These are phyloP conservation scores for Fusarium ramigenum DNA, from an alignment of 2,329 filamentous ascomycete species.

Conservation along the genomic window DNA sequence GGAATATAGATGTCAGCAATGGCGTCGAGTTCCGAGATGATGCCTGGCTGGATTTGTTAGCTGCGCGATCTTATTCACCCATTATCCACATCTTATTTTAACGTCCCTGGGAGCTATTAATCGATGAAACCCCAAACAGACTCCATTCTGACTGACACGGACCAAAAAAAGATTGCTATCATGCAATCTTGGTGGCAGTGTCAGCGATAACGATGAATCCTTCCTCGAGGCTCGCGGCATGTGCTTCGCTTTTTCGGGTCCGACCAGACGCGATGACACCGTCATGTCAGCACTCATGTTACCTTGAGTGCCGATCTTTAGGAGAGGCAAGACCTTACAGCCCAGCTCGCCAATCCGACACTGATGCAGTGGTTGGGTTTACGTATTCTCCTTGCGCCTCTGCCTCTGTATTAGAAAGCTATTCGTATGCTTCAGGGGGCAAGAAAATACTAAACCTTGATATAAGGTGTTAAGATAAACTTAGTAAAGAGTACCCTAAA, in stretches of 20 bases:
- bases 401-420: conserved; percentile 62
- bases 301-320: conserved; percentile 33
- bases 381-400: conserved; percentile 26
- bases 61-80: not conserved
- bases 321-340: conserved; percentile 28
- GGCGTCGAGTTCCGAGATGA: not conserved
- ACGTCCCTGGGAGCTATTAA: not conserved
- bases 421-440: conserved; percentile 56
- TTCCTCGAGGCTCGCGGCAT: not conserved
- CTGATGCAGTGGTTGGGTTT: conserved; percentile 7
- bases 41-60: not conserved
- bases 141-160: not conserved
- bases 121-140: not conserved
- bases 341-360: conserved; percentile 31
- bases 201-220: not conserved
- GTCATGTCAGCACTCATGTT: conserved; percentile 23
- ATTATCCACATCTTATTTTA: conserved; percentile 22
- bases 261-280: conserved; percentile 15
- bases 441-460: not conserved
- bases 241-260: conserved; percentile 12
- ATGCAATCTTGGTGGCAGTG: not conserved
- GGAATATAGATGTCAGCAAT: conserved; percentile 11
- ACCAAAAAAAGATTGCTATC: not conserved
- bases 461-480: not conserved
- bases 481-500: not conserved